Base-by-base conservation (phyloP, 1,284 basidiomycete species). In the Ustilago crameri region DNA sequence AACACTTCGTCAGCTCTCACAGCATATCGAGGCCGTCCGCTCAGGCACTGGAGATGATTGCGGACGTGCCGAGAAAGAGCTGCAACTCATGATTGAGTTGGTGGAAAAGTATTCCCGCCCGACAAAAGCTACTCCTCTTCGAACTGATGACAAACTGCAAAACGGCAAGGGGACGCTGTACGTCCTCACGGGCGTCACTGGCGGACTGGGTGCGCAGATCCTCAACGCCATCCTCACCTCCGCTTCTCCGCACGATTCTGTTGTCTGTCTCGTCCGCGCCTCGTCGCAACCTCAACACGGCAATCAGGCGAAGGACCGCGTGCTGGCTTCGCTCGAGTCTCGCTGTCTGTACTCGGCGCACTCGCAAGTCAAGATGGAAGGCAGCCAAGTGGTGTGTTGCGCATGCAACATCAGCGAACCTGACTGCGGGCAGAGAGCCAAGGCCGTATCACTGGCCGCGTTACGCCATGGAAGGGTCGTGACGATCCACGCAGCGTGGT, bases 131-230 rank as follows among this genome's bases (percentile, higher is more conserved):
- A 5, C n/a, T 14, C 17, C 4, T 9, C 20, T 24, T n/a, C 9
- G 24, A 30, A 5, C n/a, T 23, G n/a, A 12, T 4, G 27, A 52
- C 20, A 20, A 48, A 9, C 9, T 15, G 20, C 7, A 30, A 7
- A 51, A 5, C 7, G 32, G 3, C 1, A 51, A 44, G 24, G 83
- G 40, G 12, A 53, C 58, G 18, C 59, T 71, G 3, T 65, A 63
- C 24, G 30, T 79, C 7, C 83, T 90, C 26, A 89, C 89, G 0
- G 89, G 89, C 5, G 87, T 86, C 0, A 89, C 89, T 0, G 89
- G 89, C 0, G 87, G 87, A 0, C 85, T 90, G 7, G 89, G 89
- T 3, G 88, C 88, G 0, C 87, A 89, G 56, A 84, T 89, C 12
- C 85, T 90, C 18, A 79, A 85, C 27, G 85, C 87, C 50, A 84